Evolutionary conservation across 2,329 filamentous ascomycete species (phyloP), one percentile per base, ranked within the genome.

Genomic region (Grosmannia huntii): DNA sequence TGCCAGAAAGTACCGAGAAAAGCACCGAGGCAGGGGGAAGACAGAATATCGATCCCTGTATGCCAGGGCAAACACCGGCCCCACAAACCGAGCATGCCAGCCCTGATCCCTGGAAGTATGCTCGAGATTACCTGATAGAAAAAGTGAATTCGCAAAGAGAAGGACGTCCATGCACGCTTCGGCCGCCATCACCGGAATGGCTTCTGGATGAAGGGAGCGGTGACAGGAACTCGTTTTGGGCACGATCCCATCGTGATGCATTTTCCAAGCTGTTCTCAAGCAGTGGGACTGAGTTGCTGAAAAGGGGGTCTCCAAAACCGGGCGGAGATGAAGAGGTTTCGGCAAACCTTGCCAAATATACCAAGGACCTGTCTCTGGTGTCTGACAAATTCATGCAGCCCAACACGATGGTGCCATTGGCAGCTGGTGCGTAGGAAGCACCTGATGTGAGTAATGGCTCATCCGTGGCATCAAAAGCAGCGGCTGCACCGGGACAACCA

Each of bases 41-140:
- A 51, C 14, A n/a, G 5, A 33, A 25, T 12, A 10, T 11, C 25
- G n/a, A 12, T 9, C 19, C 7, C 9, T 48, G 21, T 10, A 44
- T 23, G 46, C 21, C 21, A 28, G 21, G 36, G 12, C 28, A 21
- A n/a, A 11, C n/a, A 14, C 19, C 36, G 21, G 11, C 23, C 14
- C 21, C 36, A 14, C 19, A 19, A 33, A 12, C 25, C 4, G n/a
- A 5, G 33, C 4, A 38, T 28, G 36, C 16, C 28, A 48, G 21
- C 54, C 14, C 27, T 19, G 60, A 63, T 7, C 60, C 55, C 7
- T 64, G 61, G 62, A 53, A 58, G 11, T 64, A 64, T 23, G 23
- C 58, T 1, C 48, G 62, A 4, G 52, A 53, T 3, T 64, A 64
- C 25, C 54, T 62, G 11, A 27, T 64, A 3, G 61, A 62, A 21